phyloP scores from a whole-genome alignment of 2,329 filamentous ascomycete genomes.

The Verruconis gallopava region DNA sequence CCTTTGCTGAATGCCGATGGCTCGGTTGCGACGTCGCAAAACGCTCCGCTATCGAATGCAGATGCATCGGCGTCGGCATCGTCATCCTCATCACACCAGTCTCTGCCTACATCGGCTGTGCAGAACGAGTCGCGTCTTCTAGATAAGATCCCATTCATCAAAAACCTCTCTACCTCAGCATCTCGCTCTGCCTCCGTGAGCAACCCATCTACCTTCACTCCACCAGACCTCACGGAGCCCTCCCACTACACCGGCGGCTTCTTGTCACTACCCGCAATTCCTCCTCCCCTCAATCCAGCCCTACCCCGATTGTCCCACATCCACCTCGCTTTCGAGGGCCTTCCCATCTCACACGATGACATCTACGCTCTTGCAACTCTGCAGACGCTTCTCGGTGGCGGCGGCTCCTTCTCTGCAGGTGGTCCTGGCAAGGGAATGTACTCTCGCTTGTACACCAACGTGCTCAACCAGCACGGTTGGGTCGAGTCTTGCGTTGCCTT shows the following conservation, averaged over 20 bases:
- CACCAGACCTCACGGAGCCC: constrained; percentile 46
- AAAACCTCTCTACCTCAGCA: constrained; percentile 70
- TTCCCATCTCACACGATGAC: constrained; percentile 79
- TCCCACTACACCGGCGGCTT: constrained; percentile 91
- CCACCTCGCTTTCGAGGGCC: constrained; percentile 88
- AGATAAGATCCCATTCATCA: constrained; percentile 79
- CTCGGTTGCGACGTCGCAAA: constrained; percentile 15
- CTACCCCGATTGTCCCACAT: constrained; percentile 79
- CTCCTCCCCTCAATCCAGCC: constrained; percentile 63
- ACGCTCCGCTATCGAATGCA: constrained; percentile 21
- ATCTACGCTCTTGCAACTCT: constrained; percentile 94
- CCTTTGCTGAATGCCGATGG: constrained; percentile 48
- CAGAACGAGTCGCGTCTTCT: constrained; percentile 54
- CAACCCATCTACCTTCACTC: constrained; percentile 27
- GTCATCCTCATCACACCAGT: constrained; percentile 6
- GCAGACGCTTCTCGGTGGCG: constrained; percentile 89
- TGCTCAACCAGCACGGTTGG: constrained; percentile 95
- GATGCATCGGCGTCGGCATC: constrained; percentile 23
- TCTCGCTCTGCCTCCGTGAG: constrained; percentile 42
- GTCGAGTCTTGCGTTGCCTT: constrained; percentile 92
- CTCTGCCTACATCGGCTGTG: constrained; percentile 23
- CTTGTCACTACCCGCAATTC: constrained; percentile 68
- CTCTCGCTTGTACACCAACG: constrained; percentile 91
- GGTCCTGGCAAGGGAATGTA: constrained; percentile 99
- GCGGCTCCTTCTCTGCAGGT: constrained; percentile 91